Evolutionary conservation across 352 stramenopile species (phyloP).

Genomic region (Phytophthora litchii): DNA sequence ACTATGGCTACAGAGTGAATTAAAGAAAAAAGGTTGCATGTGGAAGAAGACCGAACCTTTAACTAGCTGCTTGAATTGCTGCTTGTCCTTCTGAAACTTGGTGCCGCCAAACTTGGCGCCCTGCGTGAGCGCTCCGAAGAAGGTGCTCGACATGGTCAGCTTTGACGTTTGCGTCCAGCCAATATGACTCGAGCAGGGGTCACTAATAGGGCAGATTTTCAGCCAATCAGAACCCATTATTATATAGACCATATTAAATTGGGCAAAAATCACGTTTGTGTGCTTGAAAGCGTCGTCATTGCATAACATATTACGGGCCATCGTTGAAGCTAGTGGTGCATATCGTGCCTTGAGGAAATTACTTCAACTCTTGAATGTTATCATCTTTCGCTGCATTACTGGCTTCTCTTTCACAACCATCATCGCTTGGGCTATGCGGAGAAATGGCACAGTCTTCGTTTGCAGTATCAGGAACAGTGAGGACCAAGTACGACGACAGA

Average conservation of each 20-base stretch:
- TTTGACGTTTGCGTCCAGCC: constrained; percentile 30
- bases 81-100: constrained; percentile 62
- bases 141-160: constrained; percentile 62
- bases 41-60: constrained; percentile 13
- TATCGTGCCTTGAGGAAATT: neutral
- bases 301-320: constrained; percentile 16
- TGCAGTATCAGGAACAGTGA: constrained; percentile 11
- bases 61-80: constrained; percentile 52
- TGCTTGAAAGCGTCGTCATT: neutral
- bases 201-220: constrained; percentile 1
- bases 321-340: constrained; percentile 1
- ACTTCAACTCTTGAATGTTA: neutral
- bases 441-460: neutral
- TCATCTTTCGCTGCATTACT: neutral
- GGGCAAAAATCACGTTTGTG: neutral
- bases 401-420: neutral
- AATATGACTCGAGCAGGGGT: constrained; percentile 16
- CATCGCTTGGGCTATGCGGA: too few species aligned
- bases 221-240: constrained; percentile 5
- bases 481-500: constrained; percentile 7
- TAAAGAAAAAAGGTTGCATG: constrained; percentile 7
- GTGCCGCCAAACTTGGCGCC: constrained; percentile 71
- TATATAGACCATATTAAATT: constrained; percentile 6
- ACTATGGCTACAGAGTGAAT: constrained; percentile 11
- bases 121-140: constrained; percentile 74